phyloP scores from a whole-genome alignment of 768 basidiomycete genomes.

The Tubosaeta brunneosetosa region DNA sequence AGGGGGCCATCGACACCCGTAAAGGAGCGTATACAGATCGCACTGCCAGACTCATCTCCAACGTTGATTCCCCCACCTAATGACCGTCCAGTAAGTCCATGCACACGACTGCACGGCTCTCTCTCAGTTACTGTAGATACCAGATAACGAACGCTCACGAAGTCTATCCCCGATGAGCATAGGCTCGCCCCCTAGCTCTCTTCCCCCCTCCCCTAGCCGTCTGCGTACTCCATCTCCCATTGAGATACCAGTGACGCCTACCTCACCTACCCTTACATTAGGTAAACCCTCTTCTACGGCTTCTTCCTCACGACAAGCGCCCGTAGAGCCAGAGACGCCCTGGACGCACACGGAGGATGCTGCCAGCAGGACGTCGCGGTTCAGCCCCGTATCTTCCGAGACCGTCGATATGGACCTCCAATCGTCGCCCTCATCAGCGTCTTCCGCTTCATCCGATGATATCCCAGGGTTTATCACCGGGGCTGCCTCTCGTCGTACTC shows the following conservation, averaged over 20 bases:
- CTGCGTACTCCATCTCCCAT: conserved; percentile 1
- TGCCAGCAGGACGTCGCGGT: conserved; percentile 24
- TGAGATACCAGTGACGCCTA: conserved; percentile 4
- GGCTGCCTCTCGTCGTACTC: conserved; percentile 24
- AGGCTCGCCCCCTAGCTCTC: conserved; percentile 43
- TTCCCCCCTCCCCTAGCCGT: conserved; percentile 23
- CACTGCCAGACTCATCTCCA: conserved; percentile 8
- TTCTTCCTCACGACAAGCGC: conserved; percentile 16
- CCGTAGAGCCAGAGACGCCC: conserved; percentile 8
- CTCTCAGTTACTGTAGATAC: conserved; percentile 32
- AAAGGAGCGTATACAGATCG: conserved; percentile 6
- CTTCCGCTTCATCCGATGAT: conserved; percentile 22
- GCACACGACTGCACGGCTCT: background rate
- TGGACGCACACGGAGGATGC: conserved; percentile 24
- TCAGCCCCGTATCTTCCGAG: conserved; percentile 32
- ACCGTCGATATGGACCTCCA: conserved; percentile 34
- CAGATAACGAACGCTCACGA: conserved; percentile 32
- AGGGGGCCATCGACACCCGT: conserved; percentile 9
- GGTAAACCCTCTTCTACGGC: conserved; percentile 10
- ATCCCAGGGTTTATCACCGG: conserved; percentile 34
- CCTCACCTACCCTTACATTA: conserved; percentile 2
- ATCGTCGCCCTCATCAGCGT: conserved; percentile 29
- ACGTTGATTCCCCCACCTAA: conserved; percentile 12
- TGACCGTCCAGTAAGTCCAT: conserved; percentile 20
- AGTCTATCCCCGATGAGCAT: conserved; percentile 63